Base-by-base conservation (phyloP, 768 basidiomycete genomes). In the Exsudoporus frostii region DNA sequence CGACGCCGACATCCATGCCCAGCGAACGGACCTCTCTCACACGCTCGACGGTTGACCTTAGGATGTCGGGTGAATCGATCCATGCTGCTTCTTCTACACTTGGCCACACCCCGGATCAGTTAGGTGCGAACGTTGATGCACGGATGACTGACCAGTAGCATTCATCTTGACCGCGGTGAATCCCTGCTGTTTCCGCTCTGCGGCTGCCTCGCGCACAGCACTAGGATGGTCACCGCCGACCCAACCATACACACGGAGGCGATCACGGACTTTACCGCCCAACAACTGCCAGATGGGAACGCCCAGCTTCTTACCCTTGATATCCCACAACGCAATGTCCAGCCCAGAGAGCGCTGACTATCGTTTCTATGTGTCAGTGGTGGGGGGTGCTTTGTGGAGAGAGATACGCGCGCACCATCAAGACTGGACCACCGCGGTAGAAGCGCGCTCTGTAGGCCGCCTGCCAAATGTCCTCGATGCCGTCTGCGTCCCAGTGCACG, bases 81-180 rank as follows among this genome's bases (percentile, higher is more conserved):
- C 84, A 84, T 6, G 69, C 78, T 1, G 82, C 63, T 42, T 61
- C 57, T 27, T 59, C 61, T 62, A 39, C 48, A 30, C 48, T 53
- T 37, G 29, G 29, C 29, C 62, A 56, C 9, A 56, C 53, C 17
- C 62, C 62, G 56, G 17, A 51, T 51, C 24, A 50, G n/a, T 19
- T 24, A 5, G 29, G 7, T 11, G 17, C 22, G 7, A 29, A 41
- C 10, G 37, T 17, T 13, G 24, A 20, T 13, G 15, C 13, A 17
- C n/a, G 10, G 14, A 42, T 10, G 30, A 63, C 74, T 14, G 36
- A 79, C 82, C 74, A 4, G 78, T 81, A 4, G 76, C 85, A 62
- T 88, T 87, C 85, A 86, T 88, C 71, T 88, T 88, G 27, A 88
- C 83, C 2, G 81, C 82, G 0, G 79, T 81, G 66, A 88, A 87